Conservation (phyloP, 805 yeast genomes). For the Jamesozyma hellenica region DNA sequence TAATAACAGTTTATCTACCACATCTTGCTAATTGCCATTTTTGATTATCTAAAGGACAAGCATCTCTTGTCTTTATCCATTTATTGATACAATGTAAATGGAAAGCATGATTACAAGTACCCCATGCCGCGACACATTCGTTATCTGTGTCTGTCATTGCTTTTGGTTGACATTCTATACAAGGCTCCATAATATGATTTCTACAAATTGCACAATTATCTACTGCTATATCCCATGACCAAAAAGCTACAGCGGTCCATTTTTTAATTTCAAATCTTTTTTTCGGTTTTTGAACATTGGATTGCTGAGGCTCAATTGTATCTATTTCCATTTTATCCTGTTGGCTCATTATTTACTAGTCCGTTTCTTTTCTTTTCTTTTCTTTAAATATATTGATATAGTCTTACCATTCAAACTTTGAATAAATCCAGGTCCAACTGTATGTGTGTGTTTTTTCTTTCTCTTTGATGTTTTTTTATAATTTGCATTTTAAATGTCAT, state of each 20-base stretch:
- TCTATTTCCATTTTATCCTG: constrained; percentile 22
- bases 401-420: no score
- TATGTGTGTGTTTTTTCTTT: no score
- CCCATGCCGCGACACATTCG: constrained; percentile 95
- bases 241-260: constrained; percentile 99
- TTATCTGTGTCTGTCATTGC: constrained; percentile 48
- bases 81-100: constrained; percentile 93
- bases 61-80: constrained; percentile 91
- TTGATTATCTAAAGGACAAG: constrained; percentile 91
- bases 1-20: constrained; percentile 53
- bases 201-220: constrained; percentile 98
- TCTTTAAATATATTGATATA: not conserved
- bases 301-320: constrained; percentile 7
- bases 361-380: not conserved
- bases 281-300: constrained; percentile 27
- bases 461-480: no score
- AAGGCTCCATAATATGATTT: constrained; percentile 95
- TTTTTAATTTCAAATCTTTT: constrained; percentile 86
- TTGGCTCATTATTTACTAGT: constrained; percentile 15
- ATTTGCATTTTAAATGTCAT: no score
- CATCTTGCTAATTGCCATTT: constrained; percentile 76
- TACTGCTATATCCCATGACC: constrained; percentile 97
- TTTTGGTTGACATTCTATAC: constrained; percentile 91
- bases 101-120: constrained; percentile 95
- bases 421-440: no score